Base-by-base conservation (phyloP, 345 rosid genomes). In the Rhodamnia rubescens region DNA sequence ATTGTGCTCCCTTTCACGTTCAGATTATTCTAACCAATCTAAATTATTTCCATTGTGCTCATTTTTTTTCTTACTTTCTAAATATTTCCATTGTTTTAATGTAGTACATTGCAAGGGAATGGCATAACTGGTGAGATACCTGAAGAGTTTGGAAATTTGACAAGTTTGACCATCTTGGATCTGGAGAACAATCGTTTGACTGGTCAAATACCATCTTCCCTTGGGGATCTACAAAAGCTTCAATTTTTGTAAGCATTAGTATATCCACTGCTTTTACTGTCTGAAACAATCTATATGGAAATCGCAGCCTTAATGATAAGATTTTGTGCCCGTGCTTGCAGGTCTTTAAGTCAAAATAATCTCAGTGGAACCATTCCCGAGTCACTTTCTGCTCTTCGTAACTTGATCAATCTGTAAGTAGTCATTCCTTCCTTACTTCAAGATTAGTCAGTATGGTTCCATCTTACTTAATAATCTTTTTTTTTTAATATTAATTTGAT, bases 61-160 rank as follows among this genome's bases (percentile, higher is more conserved):
- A n/a, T n/a, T 40, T 61, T 83, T 83, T 83, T 64, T 49, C 2
- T 5, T 27, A 26, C 58, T 27, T 52, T 82, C 84, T 69, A 40
- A 69, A 69, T 32, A 69, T 36, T 32, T 24, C 78, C 78, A 69
- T 69, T 49, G 40, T 87, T 81, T 16, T 83, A 50, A 64, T 85
- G 89, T 93, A 98, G 99, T 85, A 94, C 93, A n/a, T 84, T 96
- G 92, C 97, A 92, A 86, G 99, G 98, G 86, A 96, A 91, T 94
- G 98, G 96, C 86, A 92, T 98, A 86, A 90, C 87, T 42, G 99
- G 99, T 85, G 92, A 57, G 86, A 95, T 98, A 90, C 99, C 99
- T n/a, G 85, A 90, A 74, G 99, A 93, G 82, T 90, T 95, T 83
- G 99, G 99, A 58, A 95, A 96, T 88, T 87, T 98, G 86, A 88